Evolutionary conservation across 805 yeast species (phyloP).

Genomic region (Hanseniaspora hatyaiensis): DNA sequence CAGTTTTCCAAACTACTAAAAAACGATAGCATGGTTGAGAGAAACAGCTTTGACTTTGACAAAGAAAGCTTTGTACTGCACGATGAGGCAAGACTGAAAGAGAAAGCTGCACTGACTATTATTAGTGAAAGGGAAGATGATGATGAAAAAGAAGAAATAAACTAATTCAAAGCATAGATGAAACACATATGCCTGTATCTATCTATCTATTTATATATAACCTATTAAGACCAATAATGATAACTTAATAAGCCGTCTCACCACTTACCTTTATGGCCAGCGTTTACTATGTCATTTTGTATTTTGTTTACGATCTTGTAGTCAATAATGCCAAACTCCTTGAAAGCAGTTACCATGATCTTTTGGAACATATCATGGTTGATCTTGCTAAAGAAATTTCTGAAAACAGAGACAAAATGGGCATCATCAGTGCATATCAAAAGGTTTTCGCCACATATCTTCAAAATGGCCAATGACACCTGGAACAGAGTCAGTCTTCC

Average conservation of each 20-base stretch:
- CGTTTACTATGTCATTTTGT: neutral
- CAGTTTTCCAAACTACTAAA: constrained; percentile 16
- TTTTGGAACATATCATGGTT: constrained; percentile 78
- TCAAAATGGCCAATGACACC: constrained; percentile 81
- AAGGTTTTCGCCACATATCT: constrained; percentile 76
- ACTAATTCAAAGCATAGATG: neutral
- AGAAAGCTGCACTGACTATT: neutral
- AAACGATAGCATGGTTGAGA: constrained; percentile 9
- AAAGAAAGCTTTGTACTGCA: too few species aligned
- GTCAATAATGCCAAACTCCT: constrained; percentile 66
- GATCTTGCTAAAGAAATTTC: constrained; percentile 77
- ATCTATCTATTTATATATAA: neutral
- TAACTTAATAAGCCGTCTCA: neutral
- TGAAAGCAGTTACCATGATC: constrained; percentile 79
- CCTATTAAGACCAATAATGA: too few species aligned
- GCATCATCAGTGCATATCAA: constrained; percentile 83
- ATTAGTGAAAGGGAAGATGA: neutral
- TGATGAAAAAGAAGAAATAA: neutral
- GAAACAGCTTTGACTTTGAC: neutral
- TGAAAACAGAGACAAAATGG: constrained; percentile 71
- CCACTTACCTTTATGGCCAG: constrained; percentile 1
- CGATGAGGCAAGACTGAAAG: too few species aligned
- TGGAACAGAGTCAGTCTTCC: constrained; percentile 71
- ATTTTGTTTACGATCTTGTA: neutral
- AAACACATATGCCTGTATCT: neutral